Evolutionary conservation across 768 basidiomycete genomes (phyloP).

Genomic region (Termitomyces sp.): DNA sequence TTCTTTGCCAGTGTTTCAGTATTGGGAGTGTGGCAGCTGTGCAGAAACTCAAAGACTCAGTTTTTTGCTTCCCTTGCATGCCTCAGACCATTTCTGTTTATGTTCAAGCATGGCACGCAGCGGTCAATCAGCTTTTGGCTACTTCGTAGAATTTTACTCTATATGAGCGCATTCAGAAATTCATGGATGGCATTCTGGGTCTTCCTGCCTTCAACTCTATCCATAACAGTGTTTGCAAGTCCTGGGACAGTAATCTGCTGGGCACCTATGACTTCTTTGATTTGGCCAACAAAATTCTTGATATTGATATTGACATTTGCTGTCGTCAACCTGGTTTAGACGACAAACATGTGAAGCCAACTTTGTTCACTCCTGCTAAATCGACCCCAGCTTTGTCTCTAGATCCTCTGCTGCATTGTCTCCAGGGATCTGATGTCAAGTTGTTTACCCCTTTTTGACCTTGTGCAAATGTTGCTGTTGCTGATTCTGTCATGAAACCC

Average conservation of each 20-base stretch:
- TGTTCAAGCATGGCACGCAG: not conserved
- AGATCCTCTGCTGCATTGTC: no score
- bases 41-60: not conserved
- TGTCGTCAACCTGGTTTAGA: no score
- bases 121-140: not conserved
- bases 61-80: not conserved
- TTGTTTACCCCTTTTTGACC: no score
- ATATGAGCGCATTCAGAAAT: not conserved
- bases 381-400: fast-evolving
- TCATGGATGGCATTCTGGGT: not conserved
- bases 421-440: no score
- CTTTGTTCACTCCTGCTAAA: no score
- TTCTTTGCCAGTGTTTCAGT: not conserved
- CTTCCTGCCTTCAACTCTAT: not conserved
- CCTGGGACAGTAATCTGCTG: not conserved
- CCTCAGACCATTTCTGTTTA: not conserved
- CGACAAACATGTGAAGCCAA: no score
- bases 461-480: not conserved
- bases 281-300: no score
- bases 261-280: not conserved
- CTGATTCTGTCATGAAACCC: not conserved
- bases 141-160: not conserved
- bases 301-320: no score
- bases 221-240: not conserved
- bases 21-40: not conserved